Base-by-base conservation (phyloP, 225 moss, liverwort and hornwort genomes). In the Marchantia polymorpha region DNA sequence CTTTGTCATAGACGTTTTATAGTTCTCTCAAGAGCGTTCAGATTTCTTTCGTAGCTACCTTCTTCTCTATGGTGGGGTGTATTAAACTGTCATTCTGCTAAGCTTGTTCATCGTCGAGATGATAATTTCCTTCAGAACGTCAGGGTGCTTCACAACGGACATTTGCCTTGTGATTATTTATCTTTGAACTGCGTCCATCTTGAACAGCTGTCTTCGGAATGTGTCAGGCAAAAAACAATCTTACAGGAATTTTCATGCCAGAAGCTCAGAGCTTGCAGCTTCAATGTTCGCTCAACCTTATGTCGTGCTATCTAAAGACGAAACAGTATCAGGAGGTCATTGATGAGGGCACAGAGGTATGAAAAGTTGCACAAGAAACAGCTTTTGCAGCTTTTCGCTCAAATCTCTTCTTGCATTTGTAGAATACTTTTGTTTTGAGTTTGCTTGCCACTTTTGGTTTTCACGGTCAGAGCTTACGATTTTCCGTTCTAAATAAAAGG, bases 231-330 rank as follows among this genome's bases (percentile, higher is more conserved):
- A 95, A 93, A 81, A 87, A 83, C 84, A 92, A 99, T 65, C 91
- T 99, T 66, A 69, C 53, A 72, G 90, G 87, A 53, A 85, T 87
- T 39, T 64, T 81, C 52, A 92, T 89, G 13, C 78, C 85, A 73
- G 92, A 93, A 84, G 93, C 93, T 27, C 88, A 83, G 77, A 90
- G 83, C 74, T 88, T 99, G 85, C 89, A 87, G 80, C 83, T 90
- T n/a, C 88, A 95, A 26, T 99, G 99, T 83, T 92, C 93, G 50
- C 80, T 99, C 74, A 99, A 99, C 77, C 86, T 99, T 75, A 95
- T 99, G 99, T 95, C 92, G 3, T 99, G 99, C 81, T 95, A 93
- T 81, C 78, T 99, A 79, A 99, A 93, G 81, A 92, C 88, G 65
- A 88, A 89, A 58, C 89, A 99, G 78, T 93, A 86, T 83, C 77